Evolutionary conservation across 2,329 filamentous ascomycete genomes (phyloP).

Genomic region (Torrubiellomyces zombiae): DNA sequence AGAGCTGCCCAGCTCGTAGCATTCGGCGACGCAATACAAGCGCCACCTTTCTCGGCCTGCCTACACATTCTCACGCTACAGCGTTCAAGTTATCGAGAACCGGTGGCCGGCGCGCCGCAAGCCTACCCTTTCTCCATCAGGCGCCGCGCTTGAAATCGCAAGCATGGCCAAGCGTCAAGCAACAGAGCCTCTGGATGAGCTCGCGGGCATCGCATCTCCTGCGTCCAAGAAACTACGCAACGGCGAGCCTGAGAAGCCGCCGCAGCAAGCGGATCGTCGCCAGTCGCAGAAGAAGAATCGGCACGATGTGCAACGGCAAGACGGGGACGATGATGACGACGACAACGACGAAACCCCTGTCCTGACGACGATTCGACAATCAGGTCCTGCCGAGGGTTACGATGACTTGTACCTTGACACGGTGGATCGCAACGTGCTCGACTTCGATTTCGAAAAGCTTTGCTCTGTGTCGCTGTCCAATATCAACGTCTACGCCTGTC

Average conservation of each 20-base stretch:
- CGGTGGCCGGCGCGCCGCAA: too few relatives aligned
- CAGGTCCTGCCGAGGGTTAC: conserved; percentile 72
- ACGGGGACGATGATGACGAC: conserved; percentile 12
- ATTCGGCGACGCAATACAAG: too few relatives aligned
- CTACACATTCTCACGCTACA: too few relatives aligned
- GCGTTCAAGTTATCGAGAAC: too few relatives aligned
- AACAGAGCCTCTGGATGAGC: conserved; percentile 41
- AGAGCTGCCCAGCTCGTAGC: too few relatives aligned
- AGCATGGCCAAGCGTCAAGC: conserved; percentile 39
- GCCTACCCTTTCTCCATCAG: not conserved
- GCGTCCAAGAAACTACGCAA: conserved; percentile 41
- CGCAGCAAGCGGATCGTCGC: conserved; percentile 18
- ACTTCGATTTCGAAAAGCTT: conserved; percentile 98
- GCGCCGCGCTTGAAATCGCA: conserved; percentile 1
- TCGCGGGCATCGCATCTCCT: conserved; percentile 36
- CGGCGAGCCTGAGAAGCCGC: conserved; percentile 26
- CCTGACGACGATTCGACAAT: conserved; percentile 43
- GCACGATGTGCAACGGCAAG: conserved; percentile 9
- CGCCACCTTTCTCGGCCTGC: too few relatives aligned
- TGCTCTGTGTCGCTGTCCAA: conserved; percentile 93
- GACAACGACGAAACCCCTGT: conserved; percentile 23
- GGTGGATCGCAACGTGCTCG: conserved; percentile 78
- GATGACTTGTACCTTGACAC: conserved; percentile 95
- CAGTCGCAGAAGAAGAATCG: conserved; percentile 11
- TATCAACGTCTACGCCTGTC: conserved; percentile 95